Evolutionary conservation across 768 basidiomycete species (phyloP), one percentile per base, ranked within the genome.

Genomic region (Trametes sanguinea): DNA sequence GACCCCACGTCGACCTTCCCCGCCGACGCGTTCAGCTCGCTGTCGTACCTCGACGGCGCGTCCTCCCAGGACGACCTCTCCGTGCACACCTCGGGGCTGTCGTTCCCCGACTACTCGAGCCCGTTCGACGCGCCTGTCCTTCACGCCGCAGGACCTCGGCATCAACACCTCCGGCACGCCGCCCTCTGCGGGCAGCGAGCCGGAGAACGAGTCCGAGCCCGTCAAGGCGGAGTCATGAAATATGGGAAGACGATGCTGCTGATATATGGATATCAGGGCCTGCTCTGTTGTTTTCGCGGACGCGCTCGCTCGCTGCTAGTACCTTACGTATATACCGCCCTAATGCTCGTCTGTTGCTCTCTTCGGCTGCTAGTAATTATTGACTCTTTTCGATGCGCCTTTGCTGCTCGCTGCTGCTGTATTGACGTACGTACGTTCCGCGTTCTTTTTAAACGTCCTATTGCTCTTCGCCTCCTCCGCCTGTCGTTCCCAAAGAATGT

Each of bases 31-130:
- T 92, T 90, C 72, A 82, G 83, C 56, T 79, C 87, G 39, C 77
- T 92, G 70, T 83, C 85, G 44, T 92, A 90, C 73, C 89, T 92
- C 85, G 90, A 92, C 73, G 80, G 88, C 51, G 75, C 86, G 32
- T 78, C 83, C 43, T 68, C 82, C 53, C 84, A 86, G 54, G 88
- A 91, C 64, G 89, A 90, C 65, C 76, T 89, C 62, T 78, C 77
- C 74, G 81, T 83, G 53, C 87, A 89, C 68, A 79, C 83, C 71
- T 75, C 85, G 40, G 85, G 85, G 29, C 78, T 91, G 66, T 81
- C 85, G 39, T 93, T 90, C 73, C 76, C 84, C 57, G 90, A 93
- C 74, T 93, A 86, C 40, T 83, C 81, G 62, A 73, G 62, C 51
- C 50, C 84, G 16, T 92, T 91, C 67, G 90, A 92, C 72, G 89